These are phyloP conservation scores for Chondrus crispus DNA, from an alignment of 23 red algal genomes.

Conservation along the genomic window DNA sequence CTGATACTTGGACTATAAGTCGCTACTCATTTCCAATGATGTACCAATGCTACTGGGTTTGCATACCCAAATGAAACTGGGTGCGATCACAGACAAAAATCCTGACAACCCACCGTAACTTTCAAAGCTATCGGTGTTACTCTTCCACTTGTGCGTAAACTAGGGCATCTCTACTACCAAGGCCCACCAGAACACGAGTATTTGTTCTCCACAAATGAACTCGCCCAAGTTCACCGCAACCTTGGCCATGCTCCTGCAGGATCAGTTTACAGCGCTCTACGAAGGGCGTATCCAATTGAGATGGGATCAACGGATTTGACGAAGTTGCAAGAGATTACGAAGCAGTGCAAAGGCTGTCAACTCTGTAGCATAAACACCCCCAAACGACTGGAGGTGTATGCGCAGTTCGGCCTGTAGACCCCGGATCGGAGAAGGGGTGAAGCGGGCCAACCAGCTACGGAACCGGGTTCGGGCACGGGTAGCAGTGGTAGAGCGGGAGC, in stretches of 20 bases:
- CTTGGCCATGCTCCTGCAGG: neutral
- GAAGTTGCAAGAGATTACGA: neutral
- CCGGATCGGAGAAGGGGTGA: too few species aligned
- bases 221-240: conserved; percentile 8
- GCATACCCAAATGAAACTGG: conserved; percentile 22
- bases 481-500: too few species aligned
- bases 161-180: neutral
- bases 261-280: neutral
- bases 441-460: too few species aligned
- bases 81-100: neutral
- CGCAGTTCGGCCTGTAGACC: too few species aligned
- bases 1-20: neutral
- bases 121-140: neutral
- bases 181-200: neutral
- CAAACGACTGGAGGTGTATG: too few species aligned
- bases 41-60: neutral
- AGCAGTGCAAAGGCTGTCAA: conserved; percentile 7
- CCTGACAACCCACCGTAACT: neutral
- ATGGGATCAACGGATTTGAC: neutral
- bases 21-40: neutral
- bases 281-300: neutral
- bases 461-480: too few species aligned
- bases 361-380: neutral
- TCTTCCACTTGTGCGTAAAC: neutral
- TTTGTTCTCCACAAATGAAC: neutral